A percentile compares a stretch with the other conserved stretches of the same genome.
These are phyloP conservation scores for Trichomonascaceae sp. DNA, from an alignment of 1,139 yeast species.

Conservation along the genomic window DNA sequence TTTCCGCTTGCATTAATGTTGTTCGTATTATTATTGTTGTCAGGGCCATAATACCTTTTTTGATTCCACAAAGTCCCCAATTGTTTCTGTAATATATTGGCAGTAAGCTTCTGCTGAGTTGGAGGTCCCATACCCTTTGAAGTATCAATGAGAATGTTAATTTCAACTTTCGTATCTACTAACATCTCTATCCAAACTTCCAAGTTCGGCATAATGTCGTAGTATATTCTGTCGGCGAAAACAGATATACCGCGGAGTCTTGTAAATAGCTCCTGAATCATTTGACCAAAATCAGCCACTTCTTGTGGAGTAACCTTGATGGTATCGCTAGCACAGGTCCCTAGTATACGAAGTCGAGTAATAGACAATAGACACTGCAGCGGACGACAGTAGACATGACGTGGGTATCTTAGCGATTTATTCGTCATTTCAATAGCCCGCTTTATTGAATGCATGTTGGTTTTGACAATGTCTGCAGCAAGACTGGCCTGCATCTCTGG, in stretches of 20 bases:
- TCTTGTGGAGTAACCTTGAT: not conserved
- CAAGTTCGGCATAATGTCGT: not conserved
- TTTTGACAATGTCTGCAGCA: not conserved
- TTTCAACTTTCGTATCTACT: not conserved
- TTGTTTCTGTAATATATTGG: not conserved
- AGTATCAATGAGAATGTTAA: not conserved
- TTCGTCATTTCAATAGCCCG: conserved; percentile 36
- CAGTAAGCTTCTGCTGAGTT: not conserved
- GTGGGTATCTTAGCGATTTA: conserved; percentile 42
- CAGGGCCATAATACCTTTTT: not conserved
- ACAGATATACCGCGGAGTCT: not conserved
- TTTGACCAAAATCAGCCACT: not conserved
- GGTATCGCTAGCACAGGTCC: not conserved
- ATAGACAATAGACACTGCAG: conserved; percentile 44
- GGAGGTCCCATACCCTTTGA: not conserved
- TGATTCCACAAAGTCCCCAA: not conserved
- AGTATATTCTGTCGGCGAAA: not conserved
- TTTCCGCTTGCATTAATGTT: too few relatives aligned
- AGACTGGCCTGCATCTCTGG: not conserved
- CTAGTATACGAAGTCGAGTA: conserved; percentile 17
- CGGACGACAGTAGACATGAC: conserved; percentile 51
- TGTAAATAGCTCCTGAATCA: not conserved
- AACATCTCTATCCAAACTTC: not conserved
- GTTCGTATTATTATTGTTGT: not conserved
- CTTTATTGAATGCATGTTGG: not conserved